A percentile compares a stretch with the other conserved stretches of the same genome.
Conservation (phyloP, 306 rosid species). For the Purshia tridentata region DNA sequence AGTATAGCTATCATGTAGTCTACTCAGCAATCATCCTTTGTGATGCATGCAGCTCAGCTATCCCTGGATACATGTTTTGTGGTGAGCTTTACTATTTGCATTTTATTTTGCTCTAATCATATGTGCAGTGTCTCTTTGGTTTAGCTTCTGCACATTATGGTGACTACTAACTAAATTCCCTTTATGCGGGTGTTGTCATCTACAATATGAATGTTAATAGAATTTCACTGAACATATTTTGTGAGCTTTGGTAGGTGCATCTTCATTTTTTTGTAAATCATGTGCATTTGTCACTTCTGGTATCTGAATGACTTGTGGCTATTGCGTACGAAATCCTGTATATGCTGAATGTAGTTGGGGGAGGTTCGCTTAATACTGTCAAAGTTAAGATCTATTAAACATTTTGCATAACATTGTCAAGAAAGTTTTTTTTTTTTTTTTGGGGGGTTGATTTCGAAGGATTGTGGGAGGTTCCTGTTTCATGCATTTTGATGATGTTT, state of each 20-base stretch:
- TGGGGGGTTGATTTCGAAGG: too few relatives aligned
- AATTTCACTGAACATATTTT: constrained; percentile 1
- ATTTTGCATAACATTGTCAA: too few relatives aligned
- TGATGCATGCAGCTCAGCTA: constrained; percentile 27
- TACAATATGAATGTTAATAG: constrained; percentile 15
- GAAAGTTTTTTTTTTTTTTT: too few relatives aligned
- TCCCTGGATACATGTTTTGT: constrained; percentile 17
- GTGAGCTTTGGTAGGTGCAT: not conserved
- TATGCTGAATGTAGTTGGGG: too few relatives aligned
- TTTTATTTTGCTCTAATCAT: not conserved
- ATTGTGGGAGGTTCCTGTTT: too few relatives aligned
- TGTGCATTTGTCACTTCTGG: too few relatives aligned
- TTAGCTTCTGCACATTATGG: not conserved
- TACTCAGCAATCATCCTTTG: constrained; percentile 35
- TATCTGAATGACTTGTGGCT: too few relatives aligned
- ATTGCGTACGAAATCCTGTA: too few relatives aligned
- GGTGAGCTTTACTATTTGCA: constrained; percentile 22
- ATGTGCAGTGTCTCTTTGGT: not conserved
- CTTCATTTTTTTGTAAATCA: too few relatives aligned
- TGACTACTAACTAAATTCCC: constrained; percentile 10
- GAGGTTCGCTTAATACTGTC: too few relatives aligned
- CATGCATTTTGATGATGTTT: too few relatives aligned
- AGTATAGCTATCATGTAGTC: constrained; percentile 44
- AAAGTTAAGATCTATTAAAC: too few relatives aligned
- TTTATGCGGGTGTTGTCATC: constrained; percentile 1